These are phyloP conservation scores for Cicer pinnatifidum DNA, from an alignment of 306 rosid species.

Conservation along the genomic window DNA sequence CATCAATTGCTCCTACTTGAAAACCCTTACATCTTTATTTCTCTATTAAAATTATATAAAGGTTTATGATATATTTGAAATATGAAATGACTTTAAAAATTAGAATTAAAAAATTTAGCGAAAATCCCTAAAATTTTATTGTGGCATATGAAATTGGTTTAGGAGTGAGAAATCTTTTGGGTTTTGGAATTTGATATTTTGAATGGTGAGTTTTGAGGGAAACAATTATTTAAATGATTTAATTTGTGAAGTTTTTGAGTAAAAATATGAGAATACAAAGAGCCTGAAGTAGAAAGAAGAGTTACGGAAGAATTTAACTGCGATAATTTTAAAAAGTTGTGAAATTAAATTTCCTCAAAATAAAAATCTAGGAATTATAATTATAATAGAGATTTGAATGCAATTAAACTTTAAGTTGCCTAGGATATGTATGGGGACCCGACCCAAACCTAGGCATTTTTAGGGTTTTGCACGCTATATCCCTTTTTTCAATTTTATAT, in stretches of 20 bases:
- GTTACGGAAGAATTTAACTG: not conserved
- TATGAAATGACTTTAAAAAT: not conserved
- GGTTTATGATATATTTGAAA: not conserved
- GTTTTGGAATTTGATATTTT: not conserved
- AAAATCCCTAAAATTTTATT: not conserved
- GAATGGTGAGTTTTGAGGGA: not conserved
- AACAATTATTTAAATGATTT: not conserved
- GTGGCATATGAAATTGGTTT: not conserved
- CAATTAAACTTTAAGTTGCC: too few relatives aligned
- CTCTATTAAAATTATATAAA: not conserved
- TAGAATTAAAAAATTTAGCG: not conserved
- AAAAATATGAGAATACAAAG: not conserved
- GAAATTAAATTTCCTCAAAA: not conserved
- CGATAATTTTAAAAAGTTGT: not conserved
- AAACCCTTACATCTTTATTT: not conserved
- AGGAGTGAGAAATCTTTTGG: not conserved
- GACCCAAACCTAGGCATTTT: constrained; percentile 11
- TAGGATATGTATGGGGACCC: too few relatives aligned
- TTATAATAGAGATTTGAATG: too few relatives aligned
- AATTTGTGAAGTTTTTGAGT: not conserved
- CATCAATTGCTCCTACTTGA: not conserved
- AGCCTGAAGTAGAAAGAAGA: not conserved
- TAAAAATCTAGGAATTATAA: not conserved
- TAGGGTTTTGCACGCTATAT: too few relatives aligned
- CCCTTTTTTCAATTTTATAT: too few relatives aligned